Conservation (phyloP, 179 eudicot genomes). For the Patellifolia procumbens region DNA sequence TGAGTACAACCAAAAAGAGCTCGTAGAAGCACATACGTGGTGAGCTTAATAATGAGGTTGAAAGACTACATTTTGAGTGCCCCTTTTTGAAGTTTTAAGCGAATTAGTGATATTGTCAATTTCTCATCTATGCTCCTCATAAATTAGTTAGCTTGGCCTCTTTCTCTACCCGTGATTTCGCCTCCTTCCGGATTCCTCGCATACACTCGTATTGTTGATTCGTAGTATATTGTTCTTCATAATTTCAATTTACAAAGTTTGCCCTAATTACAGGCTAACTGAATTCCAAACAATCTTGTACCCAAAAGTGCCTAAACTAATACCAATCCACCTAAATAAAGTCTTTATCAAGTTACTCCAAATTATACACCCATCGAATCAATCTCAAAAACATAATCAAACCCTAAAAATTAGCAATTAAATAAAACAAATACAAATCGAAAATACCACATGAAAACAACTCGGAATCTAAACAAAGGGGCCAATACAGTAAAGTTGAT, state of each 20-base stretch:
- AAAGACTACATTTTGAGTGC: not conserved
- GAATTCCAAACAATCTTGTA: not conserved
- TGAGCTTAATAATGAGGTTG: not conserved
- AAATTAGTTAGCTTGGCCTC: not conserved
- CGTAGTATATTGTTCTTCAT: no score
- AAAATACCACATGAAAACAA: not conserved
- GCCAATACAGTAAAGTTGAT: not conserved
- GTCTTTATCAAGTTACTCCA: not conserved
- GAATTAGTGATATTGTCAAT: not conserved
- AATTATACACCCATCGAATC: not conserved
- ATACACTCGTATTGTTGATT: no score
- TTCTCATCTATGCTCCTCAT: not conserved
- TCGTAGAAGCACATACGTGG: not conserved
- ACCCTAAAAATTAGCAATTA: not conserved
- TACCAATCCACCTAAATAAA: not conserved
- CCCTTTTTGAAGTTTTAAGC: not conserved
- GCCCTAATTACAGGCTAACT: not conserved
- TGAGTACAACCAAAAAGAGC: not conserved
- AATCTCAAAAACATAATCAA: not conserved
- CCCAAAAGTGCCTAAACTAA: not conserved
- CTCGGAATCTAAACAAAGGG: constrained; percentile 4
- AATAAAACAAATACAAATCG: not conserved
- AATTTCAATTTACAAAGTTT: not conserved
- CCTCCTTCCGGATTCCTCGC: no score
- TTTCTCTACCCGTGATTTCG: not conserved